phyloP scores from a whole-genome alignment of 768 basidiomycete species.

The Pleurotus cornucopiae region DNA sequence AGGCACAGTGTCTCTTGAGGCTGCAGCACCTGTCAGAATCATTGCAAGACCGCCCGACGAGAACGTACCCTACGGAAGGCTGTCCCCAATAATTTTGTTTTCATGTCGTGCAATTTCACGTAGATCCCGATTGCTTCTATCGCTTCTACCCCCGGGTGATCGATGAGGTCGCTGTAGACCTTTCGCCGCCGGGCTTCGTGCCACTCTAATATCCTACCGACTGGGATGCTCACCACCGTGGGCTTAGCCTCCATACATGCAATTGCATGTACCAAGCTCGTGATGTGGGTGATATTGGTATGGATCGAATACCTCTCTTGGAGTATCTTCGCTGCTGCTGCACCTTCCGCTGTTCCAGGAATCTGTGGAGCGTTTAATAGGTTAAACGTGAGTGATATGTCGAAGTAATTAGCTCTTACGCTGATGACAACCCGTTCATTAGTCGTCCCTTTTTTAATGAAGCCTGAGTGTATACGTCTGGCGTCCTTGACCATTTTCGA shows the following conservation, averaged over 20 bases:
- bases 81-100: slow-evolving; percentile 35
- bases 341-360: slow-evolving; percentile 53
- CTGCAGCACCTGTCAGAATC: slow-evolving; percentile 25
- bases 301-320: slow-evolving; percentile 33
- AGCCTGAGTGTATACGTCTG: slow-evolving; percentile 32
- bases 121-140: slow-evolving; percentile 43
- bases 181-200: slow-evolving; percentile 32
- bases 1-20: slow-evolving; percentile 33
- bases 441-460: slow-evolving; percentile 33
- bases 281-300: slow-evolving; percentile 50
- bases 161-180: slow-evolving; percentile 17
- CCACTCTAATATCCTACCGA: slow-evolving; percentile 40
- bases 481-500: slow-evolving; percentile 39
- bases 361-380: slow-evolving; percentile 33
- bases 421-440: slow-evolving; percentile 42
- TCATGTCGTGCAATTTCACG: slow-evolving; percentile 34
- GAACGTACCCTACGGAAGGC: slow-evolving; percentile 36
- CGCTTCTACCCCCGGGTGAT: slow-evolving; percentile 40
- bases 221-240: slow-evolving; percentile 43
- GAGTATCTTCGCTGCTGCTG: slow-evolving; percentile 41
- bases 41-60: slow-evolving; percentile 10
- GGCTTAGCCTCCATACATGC: slow-evolving; percentile 51
- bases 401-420: slow-evolving; percentile 29
- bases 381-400: not conserved
- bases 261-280: slow-evolving; percentile 49